Evolutionary conservation across 139 green algal species (phyloP), one percentile per base, ranked within the genome.

Genomic region (Astrephomene gubernaculifera): DNA sequence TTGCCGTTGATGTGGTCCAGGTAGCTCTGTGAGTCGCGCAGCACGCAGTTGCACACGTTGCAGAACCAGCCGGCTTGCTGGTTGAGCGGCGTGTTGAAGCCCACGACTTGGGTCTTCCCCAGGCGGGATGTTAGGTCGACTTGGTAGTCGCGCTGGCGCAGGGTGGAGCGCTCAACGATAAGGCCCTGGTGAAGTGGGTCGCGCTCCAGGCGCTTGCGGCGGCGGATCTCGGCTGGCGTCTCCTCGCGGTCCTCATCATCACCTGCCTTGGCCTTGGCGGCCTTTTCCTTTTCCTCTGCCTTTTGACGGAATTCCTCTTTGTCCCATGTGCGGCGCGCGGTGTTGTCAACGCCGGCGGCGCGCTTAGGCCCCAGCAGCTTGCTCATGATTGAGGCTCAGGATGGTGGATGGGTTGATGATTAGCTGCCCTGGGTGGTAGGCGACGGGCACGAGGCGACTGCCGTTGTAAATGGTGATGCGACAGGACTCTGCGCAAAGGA

Each of bases 1-100:
- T 99, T 99, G 80, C 97, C 97, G 83, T 99, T 99, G 89, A 99
- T 98, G 91, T 99, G 97, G 89, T 99, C 97, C 63, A 99, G 87
- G 86, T 99, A 99, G 5, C 92, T 95, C 76, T 94, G 83, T 0
- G 94, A 98, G 89, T 99, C 97, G 9, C 95, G 91, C 74, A 99
- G 86, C 29, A 98, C 91, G 89, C 96, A 99, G 78, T 99, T 96
- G 89, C 97, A 99, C 44, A 99, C 96, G 64, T 90, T 94, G 92
- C 97, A 99, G 89, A 97, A 99, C 91, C 98, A 99, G 36, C 97
- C 97, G 2, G 92, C 95, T 88, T 97, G 94, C 87, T 96, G 94
- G 79, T 93, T 95, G 19, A 96, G 89, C 22, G 94, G 93, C 22
- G 92, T 96, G 86, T 94, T 96, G 53, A 93, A 83, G 52, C 92